Evolutionary conservation across 1,284 basidiomycete species (phyloP).

Genomic region (Violaceomyces palustris): DNA sequence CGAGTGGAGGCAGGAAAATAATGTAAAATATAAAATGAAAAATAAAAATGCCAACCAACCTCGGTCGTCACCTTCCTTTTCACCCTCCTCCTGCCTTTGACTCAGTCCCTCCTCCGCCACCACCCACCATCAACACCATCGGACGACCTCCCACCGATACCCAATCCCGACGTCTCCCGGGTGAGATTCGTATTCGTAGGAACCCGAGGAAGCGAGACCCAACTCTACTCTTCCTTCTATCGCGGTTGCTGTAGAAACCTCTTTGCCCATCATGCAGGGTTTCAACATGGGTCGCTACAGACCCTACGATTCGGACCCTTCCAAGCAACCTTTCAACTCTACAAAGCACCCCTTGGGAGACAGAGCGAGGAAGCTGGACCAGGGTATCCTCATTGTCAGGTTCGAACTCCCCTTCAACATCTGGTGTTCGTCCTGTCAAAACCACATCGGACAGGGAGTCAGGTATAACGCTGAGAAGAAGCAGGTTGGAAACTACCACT

Average conservation of each 20-base stretch:
- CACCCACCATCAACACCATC: not conserved
- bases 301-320: conserved; percentile 30
- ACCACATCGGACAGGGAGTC: conserved; percentile 35
- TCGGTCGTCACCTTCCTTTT: no score
- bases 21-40: no score
- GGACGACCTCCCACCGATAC: not conserved
- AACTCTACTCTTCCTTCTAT: not conserved
- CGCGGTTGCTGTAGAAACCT: not conserved
- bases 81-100: no score
- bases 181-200: not conserved
- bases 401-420: conserved; percentile 82
- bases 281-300: conserved; percentile 49
- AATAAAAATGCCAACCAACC: no score
- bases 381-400: conserved; percentile 86
- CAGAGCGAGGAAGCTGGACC: conserved; percentile 82
- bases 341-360: conserved; percentile 62
- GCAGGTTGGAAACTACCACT: conserved; percentile 91
- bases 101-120: not conserved
- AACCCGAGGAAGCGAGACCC: not conserved
- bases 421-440: conserved; percentile 66
- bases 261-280: conserved; percentile 38
- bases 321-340: conserved; percentile 15
- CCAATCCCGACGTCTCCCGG: no score
- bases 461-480: conserved; percentile 98
- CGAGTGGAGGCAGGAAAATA: no score